Evolutionary conservation across 495 filamentous ascomycete species (phyloP), one percentile per base, ranked within the genome.

Genomic region (Penicillium bovifimosum): DNA sequence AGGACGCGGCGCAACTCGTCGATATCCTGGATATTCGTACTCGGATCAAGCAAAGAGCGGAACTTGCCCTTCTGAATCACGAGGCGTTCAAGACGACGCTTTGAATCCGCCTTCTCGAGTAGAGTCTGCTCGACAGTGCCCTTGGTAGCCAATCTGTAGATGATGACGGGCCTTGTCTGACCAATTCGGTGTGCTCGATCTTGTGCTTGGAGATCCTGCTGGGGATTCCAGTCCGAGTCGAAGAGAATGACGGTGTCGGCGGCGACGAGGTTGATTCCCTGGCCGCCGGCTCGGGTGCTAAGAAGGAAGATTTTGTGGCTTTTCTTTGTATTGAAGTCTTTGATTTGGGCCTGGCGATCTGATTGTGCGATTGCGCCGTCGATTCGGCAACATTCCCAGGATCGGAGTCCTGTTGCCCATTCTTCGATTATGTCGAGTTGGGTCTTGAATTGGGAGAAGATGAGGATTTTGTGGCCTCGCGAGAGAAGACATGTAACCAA

Each of bases 401-500:
- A 68, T 5, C 84, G 84, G 1, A 96, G 74, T 1, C 80, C 74
- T 0, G 71, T 74, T 39, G 85, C 89, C 78, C 93, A 98, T 57
- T 90, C 85, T 57, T 95, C 82, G 28, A 98, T 74, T 39, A 98
- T 86, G 62, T 96, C 91, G 5, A 98, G 82, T 60, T 95, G 90
- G 2, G 84, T 91, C 47, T 91, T 93, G 73, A 98, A 98, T 61
- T 98, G 93, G 0, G 88, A 92, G 74, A 98, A 98, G 59, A 98
- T 90, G 52, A 98, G 81, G 32, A 96, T 82, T 64, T 96, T 96
- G 69, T 96, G 92, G 29, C 81, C 84, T 32, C 81, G 79, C 6
- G 75, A 56, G 45, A 98, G 83, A 6, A 98, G 77, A 29, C 77
- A 78, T 0, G 90, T 85, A 0, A 97, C 79, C 0, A 98, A 76